Evolutionary conservation across 2,329 filamentous ascomycete species (phyloP).

Genomic region (Magnaporthiopsis rhizophila): DNA sequence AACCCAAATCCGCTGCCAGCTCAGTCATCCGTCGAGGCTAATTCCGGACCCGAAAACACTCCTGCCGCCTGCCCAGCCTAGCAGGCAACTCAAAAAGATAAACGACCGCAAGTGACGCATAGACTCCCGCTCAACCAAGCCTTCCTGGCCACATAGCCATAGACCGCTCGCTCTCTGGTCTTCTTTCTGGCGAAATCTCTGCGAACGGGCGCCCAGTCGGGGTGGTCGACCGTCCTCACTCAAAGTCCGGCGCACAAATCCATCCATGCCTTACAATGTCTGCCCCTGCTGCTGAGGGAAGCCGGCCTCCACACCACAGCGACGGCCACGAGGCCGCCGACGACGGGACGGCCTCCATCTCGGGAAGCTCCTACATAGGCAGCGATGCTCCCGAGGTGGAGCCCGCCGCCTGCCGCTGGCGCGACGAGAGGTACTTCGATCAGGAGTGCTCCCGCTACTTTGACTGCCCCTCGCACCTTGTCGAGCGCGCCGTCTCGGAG

Average conservation of each 20-base stretch:
- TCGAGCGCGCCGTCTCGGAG: slow-evolving; percentile 29
- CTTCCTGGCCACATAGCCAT: background rate
- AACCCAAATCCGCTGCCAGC: background rate
- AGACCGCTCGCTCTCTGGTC: background rate
- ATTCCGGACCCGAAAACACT: background rate
- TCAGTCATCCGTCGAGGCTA: background rate
- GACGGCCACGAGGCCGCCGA: background rate
- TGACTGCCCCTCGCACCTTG: slow-evolving; percentile 39
- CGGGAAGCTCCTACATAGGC: slow-evolving; percentile 31
- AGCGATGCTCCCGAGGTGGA: slow-evolving; percentile 21
- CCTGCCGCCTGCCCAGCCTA: too few relatives aligned
- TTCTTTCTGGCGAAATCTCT: background rate
- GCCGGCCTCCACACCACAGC: background rate
- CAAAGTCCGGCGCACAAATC: background rate
- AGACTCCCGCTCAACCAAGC: background rate
- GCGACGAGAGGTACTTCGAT: slow-evolving; percentile 28
- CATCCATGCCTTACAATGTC: slow-evolving; percentile 2
- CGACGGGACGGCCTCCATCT: slow-evolving; percentile 13
- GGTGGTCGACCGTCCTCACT: background rate
- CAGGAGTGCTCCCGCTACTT: slow-evolving; percentile 39
- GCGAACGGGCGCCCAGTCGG: too few relatives aligned
- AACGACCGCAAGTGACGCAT: background rate
- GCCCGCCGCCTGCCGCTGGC: slow-evolving; percentile 27
- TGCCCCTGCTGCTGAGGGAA: slow-evolving; percentile 3
- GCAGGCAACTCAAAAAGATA: background rate